Base-by-base conservation (phyloP, 805 yeast species). In the Pichia cabralensis region DNA sequence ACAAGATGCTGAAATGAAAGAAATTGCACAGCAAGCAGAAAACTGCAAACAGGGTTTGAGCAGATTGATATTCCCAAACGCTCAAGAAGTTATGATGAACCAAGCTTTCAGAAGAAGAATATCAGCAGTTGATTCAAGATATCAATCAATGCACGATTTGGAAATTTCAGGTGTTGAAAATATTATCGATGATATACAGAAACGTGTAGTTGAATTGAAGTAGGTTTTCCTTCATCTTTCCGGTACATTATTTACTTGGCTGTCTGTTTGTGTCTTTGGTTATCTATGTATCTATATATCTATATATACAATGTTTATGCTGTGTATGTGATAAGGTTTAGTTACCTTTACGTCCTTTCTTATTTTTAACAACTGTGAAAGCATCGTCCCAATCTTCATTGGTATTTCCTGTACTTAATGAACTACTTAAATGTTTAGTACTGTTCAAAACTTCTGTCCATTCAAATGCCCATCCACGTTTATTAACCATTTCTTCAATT, bases 11-110 rank as follows among this genome's bases (percentile, higher is more conserved):
- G 97, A 92, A 57, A 61, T 92, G 44, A 72, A 76, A 55, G 88
- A 79, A 39, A 65, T 85, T 30, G 77, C 82, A 6, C 60, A 55
- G 36, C 95, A 84, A 57, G 85, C 92, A 28, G 85, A 83, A 53
- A 45, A 60, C 13, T 62, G 71, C 44, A 80, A 82, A 50, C 72
- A 76, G 29, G 89, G 85, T 22, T 88, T 96, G 95, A 34, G 39
- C 3, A 40, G 39, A 26, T 60, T 69, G 29, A 73, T 85, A 49
- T 80, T 85, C 50, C 81, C 81, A 8, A 70, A 78, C 11, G 79
- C 88, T 28, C 89, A 81, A 54, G 96, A 92, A 53, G 79, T 89
- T 33, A 84, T 95, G 43, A 82, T 86, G 58, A 92, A 89, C 54
- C 89, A 82, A 59, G 96, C 96, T 1, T 64, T 89, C 34, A 72